A percentile compares a stretch with the other conserved stretches of the same genome.
phyloP scores from a whole-genome alignment of 2,329 filamentous ascomycete species.

The Aspergillus persii region DNA sequence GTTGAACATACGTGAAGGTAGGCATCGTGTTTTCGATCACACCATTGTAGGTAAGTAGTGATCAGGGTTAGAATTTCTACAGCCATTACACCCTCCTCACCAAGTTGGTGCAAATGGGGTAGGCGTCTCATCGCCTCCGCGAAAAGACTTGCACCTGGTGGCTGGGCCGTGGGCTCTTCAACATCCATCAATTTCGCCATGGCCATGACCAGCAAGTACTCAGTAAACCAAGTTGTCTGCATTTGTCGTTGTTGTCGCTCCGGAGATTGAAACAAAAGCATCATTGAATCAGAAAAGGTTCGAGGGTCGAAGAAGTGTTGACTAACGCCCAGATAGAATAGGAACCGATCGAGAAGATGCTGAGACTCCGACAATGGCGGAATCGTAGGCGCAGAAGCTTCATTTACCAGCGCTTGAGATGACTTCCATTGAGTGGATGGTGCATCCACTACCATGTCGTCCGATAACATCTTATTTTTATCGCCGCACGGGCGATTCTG shows the following conservation, averaged over 20 bases:
- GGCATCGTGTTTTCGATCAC: conserved; percentile 20
- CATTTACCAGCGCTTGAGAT: conserved; percentile 2
- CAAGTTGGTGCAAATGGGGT: conserved; percentile 15
- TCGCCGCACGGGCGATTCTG: not conserved
- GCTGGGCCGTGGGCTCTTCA: conserved; percentile 15
- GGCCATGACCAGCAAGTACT: conserved; percentile 25
- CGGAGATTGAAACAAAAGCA: conserved; percentile 16
- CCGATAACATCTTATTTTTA: not conserved
- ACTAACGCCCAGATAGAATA: conserved; percentile 24
- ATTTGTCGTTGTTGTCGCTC: conserved; percentile 11
- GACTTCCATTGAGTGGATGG: not conserved
- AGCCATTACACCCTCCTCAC: conserved; percentile 14
- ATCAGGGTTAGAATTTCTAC: conserved; percentile 20
- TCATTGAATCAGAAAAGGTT: conserved; percentile 18
- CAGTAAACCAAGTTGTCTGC: conserved; percentile 17
- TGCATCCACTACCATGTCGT: not conserved
- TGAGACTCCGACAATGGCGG: conserved; percentile 19
- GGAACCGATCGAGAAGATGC: conserved; percentile 21
- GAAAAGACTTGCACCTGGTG: conserved; percentile 17
- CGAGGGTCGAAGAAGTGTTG: conserved; percentile 23
- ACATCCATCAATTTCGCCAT: conserved; percentile 25
- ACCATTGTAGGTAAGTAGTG: conserved; percentile 22
- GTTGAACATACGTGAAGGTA: conserved; percentile 15
- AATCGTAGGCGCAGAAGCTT: conserved; percentile 3
- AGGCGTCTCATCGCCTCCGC: conserved; percentile 17